These are phyloP conservation scores for Colletotrichum endophyticum DNA, from an alignment of 2,329 filamentous ascomycete genomes.

Conservation along the genomic window DNA sequence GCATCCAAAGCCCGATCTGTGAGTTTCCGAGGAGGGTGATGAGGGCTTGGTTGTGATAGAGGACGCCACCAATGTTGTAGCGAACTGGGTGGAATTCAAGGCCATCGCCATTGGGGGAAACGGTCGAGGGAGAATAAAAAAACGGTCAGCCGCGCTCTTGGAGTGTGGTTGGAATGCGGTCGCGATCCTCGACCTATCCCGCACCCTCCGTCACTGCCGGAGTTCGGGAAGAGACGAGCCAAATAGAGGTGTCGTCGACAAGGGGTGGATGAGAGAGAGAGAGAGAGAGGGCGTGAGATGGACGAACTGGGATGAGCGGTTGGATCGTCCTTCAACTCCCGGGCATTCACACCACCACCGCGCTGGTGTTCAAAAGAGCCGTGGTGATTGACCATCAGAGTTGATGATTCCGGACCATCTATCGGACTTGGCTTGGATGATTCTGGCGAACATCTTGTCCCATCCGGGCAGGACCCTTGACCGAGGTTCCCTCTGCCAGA, in stretches of 20 bases:
- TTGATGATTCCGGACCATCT: neutral
- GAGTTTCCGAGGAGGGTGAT: neutral
- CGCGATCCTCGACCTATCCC: neutral
- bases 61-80: neutral
- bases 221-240: neutral
- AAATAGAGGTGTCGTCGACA: neutral
- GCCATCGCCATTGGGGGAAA: neutral
- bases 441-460: neutral
- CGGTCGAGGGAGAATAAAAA: neutral
- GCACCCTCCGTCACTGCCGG: neutral
- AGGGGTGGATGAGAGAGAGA: neutral
- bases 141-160: slow-evolving; percentile 6
- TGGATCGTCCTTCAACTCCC: neutral
- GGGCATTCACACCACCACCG: neutral
- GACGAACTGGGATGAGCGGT: neutral
- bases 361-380: neutral
- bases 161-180: slow-evolving; percentile 9
- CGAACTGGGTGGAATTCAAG: neutral
- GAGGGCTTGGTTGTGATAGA: neutral
- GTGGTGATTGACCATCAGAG: neutral
- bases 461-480: neutral
- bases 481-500: neutral
- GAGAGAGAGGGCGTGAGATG: neutral
- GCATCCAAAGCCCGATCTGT: neutral
- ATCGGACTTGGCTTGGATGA: neutral